Evolutionary conservation across 495 filamentous ascomycete genomes (phyloP).

Genomic region (Penicilliopsis zonata): DNA sequence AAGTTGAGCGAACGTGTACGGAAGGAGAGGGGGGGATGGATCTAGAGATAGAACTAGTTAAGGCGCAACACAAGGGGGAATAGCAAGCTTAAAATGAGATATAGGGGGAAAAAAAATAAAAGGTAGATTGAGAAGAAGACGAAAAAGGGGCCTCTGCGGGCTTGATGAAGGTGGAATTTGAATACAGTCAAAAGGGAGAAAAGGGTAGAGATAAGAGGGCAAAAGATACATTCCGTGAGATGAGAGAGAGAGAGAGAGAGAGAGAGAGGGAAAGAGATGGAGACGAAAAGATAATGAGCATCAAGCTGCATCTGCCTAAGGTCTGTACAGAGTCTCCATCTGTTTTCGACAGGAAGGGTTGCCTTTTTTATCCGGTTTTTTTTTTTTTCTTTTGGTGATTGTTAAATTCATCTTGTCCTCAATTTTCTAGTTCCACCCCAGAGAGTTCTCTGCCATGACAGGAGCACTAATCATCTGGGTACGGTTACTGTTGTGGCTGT

Average conservation of each 20-base stretch:
- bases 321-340: too few species aligned
- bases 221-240: too few species aligned
- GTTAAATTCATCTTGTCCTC: constrained; percentile 18
- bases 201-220: too few species aligned
- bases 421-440: constrained; percentile 99
- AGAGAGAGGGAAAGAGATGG: too few species aligned
- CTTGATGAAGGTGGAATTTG: too few species aligned
- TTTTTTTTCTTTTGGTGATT: constrained; percentile 7
- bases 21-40: background rate
- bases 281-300: too few species aligned
- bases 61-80: constrained; percentile 18
- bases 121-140: constrained; percentile 1
- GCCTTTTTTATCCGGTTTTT: constrained; percentile 2
- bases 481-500: constrained; percentile 48
- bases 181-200: too few species aligned
- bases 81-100: constrained; percentile 12
- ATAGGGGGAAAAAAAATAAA: constrained; percentile 17
- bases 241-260: too few species aligned
- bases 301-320: too few species aligned
- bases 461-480: constrained; percentile 71
- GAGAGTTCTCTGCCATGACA: constrained; percentile 92
- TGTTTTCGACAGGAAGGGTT: too few species aligned
- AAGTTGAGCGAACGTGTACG: background rate
- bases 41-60: too few species aligned
- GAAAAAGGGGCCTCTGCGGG: too few species aligned